Base-by-base conservation (phyloP, 495 filamentous ascomycete species). In the Penicillium crystallinum region DNA sequence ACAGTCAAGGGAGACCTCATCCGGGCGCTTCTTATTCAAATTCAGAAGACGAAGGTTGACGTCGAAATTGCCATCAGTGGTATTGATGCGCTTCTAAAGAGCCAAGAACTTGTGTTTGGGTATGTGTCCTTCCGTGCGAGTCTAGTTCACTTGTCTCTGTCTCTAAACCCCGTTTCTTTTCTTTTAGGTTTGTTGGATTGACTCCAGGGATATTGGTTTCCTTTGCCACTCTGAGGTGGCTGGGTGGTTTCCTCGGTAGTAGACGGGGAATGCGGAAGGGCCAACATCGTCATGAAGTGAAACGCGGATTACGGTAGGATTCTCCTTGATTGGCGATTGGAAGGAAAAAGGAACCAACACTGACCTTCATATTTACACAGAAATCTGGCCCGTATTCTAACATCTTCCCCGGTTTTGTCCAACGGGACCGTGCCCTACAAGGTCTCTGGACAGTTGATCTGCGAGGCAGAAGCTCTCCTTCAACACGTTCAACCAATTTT, bases 21-120 rank as follows among this genome's bases (percentile, higher is more conserved):
- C 40, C 83, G 93, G 43, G 87, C 93, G 19, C 79, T 98, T 43
- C 77, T 98, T 27, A 96, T 98, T 39, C 93, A 98, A 64, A 83
- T 98, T 39, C 93, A 98, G 64, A 98, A 97, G 76, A 97, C 93
- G 1, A 98, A 97, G 73, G 93, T 98, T 23, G 93, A 98, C 58
- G 86, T 97, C 8, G 93, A 98, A 67, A 84, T 98, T 49, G 93
- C 93, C 14, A 88, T 97, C 65, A 87, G 88, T 49, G 93, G 93
- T 12, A 97, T 98, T 48, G 90, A 98, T 68, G 73, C 89, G 22
- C 76, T 98, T 18, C 74, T 98, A 11, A 96, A 92, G 72, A 95
- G 90, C 58, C 93, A 98, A 62, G 92, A 98, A 63, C 83, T 98
- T 42, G 89, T 98, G 25, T 98, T 98, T 72, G 93, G 90, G 63